phyloP scores from a whole-genome alignment of 345 rosid species.

The Odontarrhena argentea region DNA sequence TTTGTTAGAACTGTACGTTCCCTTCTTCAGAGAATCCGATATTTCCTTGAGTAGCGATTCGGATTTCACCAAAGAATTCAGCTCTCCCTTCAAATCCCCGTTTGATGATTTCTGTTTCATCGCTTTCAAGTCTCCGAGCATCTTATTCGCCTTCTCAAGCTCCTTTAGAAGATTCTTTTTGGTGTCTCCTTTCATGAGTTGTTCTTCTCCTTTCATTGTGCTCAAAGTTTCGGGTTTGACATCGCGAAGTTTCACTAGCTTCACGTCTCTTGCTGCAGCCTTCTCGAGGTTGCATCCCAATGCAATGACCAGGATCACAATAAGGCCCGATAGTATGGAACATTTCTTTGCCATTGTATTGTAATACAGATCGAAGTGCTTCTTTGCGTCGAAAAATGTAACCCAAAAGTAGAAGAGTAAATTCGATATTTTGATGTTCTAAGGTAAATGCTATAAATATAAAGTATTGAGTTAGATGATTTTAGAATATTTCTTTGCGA shows the following conservation, averaged over 20 bases:
- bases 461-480: neutral
- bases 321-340: constrained; percentile 2
- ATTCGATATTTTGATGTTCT: constrained; percentile 1
- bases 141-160: constrained; percentile 31
- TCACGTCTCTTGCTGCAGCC: constrained; percentile 36
- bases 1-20: constrained; percentile 22
- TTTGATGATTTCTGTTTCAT: constrained; percentile 32
- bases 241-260: constrained; percentile 32
- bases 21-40: constrained; percentile 28
- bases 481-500: constrained; percentile 11
- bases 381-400: neutral
- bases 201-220: constrained; percentile 30
- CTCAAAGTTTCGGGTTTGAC: constrained; percentile 34
- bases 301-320: constrained; percentile 23
- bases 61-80: constrained; percentile 35
- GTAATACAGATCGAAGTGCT: neutral
- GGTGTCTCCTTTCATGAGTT: constrained; percentile 16
- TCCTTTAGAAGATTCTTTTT: constrained; percentile 23
- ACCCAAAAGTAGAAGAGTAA: constrained; percentile 19
- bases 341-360: constrained; percentile 24
- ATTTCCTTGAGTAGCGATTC: constrained; percentile 36
- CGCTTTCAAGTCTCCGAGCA: constrained; percentile 38
- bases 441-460: constrained; percentile 15
- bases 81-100: constrained; percentile 31
- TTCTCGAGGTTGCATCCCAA: constrained; percentile 24